Conservation (phyloP, 495 filamentous ascomycete species). For the Penicillium waksmanii region DNA sequence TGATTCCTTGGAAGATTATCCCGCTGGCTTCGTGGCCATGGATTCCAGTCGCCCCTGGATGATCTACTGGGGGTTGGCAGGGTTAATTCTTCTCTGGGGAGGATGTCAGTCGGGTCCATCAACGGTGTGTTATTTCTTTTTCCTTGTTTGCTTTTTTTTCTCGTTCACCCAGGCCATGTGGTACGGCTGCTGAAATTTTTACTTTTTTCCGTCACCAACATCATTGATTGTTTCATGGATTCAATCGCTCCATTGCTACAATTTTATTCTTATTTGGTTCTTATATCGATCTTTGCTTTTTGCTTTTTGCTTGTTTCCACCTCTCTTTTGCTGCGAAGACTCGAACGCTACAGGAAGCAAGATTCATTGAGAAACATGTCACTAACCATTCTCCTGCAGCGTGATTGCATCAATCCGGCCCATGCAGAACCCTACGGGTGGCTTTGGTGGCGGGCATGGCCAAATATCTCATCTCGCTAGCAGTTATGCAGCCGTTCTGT, state of each 20-base stretch:
- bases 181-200: not conserved
- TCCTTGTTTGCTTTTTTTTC: slow-evolving; percentile 7
- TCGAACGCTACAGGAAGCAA: not conserved
- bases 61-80: slow-evolving; percentile 85
- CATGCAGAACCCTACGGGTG: slow-evolving; percentile 81
- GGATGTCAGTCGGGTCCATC: slow-evolving; percentile 70
- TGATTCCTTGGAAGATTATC: slow-evolving; percentile 64
- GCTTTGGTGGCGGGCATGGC: slow-evolving; percentile 92
- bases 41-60: slow-evolving; percentile 93
- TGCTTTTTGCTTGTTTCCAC: slow-evolving; percentile 4
- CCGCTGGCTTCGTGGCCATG: slow-evolving; percentile 63
- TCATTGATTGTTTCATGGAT: too few relatives aligned
- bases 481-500: slow-evolving; percentile 82
- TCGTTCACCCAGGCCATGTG: not conserved
- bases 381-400: slow-evolving; percentile 34
- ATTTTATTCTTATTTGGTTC: too few relatives aligned
- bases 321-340: slow-evolving; percentile 9
- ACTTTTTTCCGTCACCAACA: not conserved
- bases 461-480: slow-evolving; percentile 85
- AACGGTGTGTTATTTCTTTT: slow-evolving; percentile 52
- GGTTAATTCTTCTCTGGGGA: slow-evolving; percentile 72
- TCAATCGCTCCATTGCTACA: too few relatives aligned
- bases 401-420: slow-evolving; percentile 71
- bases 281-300: not conserved
- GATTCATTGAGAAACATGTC: not conserved